Evolutionary conservation across 768 basidiomycete species (phyloP).

Genomic region (Mycena metata): DNA sequence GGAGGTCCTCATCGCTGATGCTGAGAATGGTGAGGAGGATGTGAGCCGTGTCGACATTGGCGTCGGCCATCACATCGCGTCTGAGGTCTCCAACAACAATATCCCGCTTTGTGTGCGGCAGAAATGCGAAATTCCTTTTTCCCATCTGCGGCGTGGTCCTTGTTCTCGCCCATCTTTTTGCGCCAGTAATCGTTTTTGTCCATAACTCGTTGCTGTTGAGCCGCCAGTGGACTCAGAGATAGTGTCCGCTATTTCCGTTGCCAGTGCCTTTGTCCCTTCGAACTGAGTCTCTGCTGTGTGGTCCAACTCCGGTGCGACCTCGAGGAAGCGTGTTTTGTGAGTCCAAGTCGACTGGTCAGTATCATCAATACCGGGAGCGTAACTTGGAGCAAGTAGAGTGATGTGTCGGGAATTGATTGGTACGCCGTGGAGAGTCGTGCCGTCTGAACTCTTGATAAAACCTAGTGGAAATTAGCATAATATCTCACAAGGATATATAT

Average conservation of each 20-base stretch:
- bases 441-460: neutral
- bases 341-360: neutral
- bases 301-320: no score
- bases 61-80: no score
- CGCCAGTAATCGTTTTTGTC: neutral
- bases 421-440: neutral
- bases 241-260: neutral
- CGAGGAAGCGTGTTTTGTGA: neutral
- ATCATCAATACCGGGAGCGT: neutral
- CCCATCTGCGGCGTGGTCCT: neutral
- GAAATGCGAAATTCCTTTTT: no score
- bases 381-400: neutral
- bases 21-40: neutral
- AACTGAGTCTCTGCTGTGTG: neutral
- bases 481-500: no score
- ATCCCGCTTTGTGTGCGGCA: no score
- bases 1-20: constrained; percentile 4
- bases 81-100: no score
- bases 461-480: neutral
- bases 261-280: neutral
- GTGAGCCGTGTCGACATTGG: no score
- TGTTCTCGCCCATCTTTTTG: neutral
- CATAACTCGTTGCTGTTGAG: neutral
- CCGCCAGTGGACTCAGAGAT: neutral
- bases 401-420: neutral